Conservation (phyloP, 75 land plant genomes). For the Isoetes taiwanensis region DNA sequence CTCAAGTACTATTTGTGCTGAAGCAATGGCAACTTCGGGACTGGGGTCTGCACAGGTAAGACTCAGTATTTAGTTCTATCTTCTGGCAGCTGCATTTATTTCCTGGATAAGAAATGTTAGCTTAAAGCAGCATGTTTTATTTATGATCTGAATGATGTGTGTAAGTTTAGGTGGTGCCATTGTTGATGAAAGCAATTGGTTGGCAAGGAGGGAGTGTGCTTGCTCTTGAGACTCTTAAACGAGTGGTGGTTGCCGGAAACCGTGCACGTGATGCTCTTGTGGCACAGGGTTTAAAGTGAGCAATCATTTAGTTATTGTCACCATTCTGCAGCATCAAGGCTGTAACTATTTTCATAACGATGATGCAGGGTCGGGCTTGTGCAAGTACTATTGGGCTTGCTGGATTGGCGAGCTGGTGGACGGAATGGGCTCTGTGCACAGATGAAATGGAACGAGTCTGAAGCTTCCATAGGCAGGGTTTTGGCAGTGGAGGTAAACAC, state of each 20-base stretch:
- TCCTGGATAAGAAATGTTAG: not conserved
- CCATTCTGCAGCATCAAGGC: not conserved
- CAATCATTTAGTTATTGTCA: not conserved
- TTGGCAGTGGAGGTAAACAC: conserved; percentile 81
- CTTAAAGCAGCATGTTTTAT: not conserved
- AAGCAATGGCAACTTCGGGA: conserved; percentile 99
- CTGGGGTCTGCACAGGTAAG: conserved; percentile 85
- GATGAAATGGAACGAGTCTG: conserved; percentile 99
- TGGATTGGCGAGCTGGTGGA: conserved; percentile 98
- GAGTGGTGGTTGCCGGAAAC: conserved; percentile 95
- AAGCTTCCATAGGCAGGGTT: conserved; percentile 92
- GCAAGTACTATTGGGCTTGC: conserved; percentile 86
- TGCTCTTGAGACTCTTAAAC: conserved; percentile 92
- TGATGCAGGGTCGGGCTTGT: conserved; percentile 79
- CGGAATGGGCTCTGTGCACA: conserved; percentile 79
- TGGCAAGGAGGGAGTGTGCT: conserved; percentile 99
- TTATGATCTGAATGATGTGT: not conserved
- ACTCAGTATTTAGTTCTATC: not conserved
- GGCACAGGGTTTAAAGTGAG: conserved; percentile 96
- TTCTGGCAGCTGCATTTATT: not conserved
- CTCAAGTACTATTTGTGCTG: conserved; percentile 93
- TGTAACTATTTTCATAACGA: not conserved
- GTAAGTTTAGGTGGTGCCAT: conserved; percentile 67
- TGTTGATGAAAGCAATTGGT: conserved; percentile 98
- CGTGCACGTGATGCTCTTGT: conserved; percentile 99